Evolutionary conservation across 139 green algal genomes (phyloP).

Genomic region (Tetraselmis chui): DNA sequence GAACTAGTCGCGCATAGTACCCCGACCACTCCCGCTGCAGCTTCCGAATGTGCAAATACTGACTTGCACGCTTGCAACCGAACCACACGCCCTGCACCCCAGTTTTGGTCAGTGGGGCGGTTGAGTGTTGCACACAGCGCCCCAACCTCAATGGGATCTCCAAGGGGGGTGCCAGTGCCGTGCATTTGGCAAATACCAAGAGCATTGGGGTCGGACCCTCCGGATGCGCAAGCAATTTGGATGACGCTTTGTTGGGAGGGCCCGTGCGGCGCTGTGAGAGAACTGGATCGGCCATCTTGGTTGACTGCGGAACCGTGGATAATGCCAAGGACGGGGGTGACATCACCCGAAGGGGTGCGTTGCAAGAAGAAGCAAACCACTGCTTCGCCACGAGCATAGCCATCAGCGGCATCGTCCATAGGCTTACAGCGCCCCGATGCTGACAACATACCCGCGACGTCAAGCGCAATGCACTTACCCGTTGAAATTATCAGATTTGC

Average conservation of each 20-base stretch:
- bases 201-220: not conserved
- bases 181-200: slow-evolving; percentile 28
- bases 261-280: slow-evolving; percentile 81
- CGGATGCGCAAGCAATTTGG: slow-evolving; percentile 16
- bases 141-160: slow-evolving; percentile 54
- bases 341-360: not conserved
- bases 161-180: slow-evolving; percentile 59
- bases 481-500: slow-evolving; percentile 43
- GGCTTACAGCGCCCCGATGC: slow-evolving; percentile 57
- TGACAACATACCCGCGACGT: slow-evolving; percentile 52
- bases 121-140: too few relatives aligned
- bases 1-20: slow-evolving; percentile 26
- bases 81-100: not conserved
- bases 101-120: not conserved
- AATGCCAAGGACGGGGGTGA: slow-evolving; percentile 7
- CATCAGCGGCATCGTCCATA: slow-evolving; percentile 62
- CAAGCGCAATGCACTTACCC: slow-evolving; percentile 28
- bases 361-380: slow-evolving; percentile 24
- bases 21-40: slow-evolving; percentile 37
- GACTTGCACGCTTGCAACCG: slow-evolving; percentile 21
- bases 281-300: slow-evolving; percentile 69
- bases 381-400: slow-evolving; percentile 73
- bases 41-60: slow-evolving; percentile 24
- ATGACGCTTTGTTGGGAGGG: slow-evolving; percentile 79
- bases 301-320: slow-evolving; percentile 35